Evolutionary conservation across 441 rosid species (phyloP).

Genomic region (Brassica balearica): DNA sequence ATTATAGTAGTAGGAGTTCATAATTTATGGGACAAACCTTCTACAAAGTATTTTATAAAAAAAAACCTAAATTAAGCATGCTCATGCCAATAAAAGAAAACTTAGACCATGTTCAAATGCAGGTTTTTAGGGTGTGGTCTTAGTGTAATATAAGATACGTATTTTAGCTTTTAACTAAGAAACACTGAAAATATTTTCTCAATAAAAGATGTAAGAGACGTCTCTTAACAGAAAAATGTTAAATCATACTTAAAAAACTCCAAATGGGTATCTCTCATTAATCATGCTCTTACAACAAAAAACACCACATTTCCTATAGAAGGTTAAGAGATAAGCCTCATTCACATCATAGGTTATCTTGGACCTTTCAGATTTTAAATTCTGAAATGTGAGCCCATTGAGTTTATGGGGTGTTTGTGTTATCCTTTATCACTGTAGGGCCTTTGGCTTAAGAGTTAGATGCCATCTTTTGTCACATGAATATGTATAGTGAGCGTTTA

Average conservation of each 20-base stretch:
- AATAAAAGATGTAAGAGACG: too few relatives aligned
- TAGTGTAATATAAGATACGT: too few relatives aligned
- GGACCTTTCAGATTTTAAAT: not conserved
- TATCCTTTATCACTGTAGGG: not conserved
- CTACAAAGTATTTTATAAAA: not conserved
- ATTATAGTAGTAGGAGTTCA: conserved; percentile 18
- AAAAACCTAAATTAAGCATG: conserved; percentile 11
- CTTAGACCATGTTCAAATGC: too few relatives aligned
- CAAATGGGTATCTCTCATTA: too few relatives aligned
- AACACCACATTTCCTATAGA: not conserved
- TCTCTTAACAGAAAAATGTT: too few relatives aligned
- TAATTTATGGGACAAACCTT: conserved; percentile 22
- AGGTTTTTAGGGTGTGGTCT: too few relatives aligned
- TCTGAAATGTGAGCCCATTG: conserved; percentile 11
- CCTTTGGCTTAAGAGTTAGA: not conserved
- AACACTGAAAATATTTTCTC: too few relatives aligned
- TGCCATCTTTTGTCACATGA: not conserved
- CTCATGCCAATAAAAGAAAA: conserved; percentile 17
- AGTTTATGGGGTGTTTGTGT: not conserved
- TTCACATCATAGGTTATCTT: not conserved
- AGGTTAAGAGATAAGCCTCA: not conserved
- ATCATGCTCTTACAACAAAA: not conserved
- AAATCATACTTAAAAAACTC: too few relatives aligned
- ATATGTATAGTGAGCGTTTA: not conserved
- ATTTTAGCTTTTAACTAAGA: too few relatives aligned